Percentiles rank a stretch among this genome's conserved stretches.
Evolutionary conservation across 371 early-diverging fungal species (phyloP).

Genomic region (Mucor saturninus): DNA sequence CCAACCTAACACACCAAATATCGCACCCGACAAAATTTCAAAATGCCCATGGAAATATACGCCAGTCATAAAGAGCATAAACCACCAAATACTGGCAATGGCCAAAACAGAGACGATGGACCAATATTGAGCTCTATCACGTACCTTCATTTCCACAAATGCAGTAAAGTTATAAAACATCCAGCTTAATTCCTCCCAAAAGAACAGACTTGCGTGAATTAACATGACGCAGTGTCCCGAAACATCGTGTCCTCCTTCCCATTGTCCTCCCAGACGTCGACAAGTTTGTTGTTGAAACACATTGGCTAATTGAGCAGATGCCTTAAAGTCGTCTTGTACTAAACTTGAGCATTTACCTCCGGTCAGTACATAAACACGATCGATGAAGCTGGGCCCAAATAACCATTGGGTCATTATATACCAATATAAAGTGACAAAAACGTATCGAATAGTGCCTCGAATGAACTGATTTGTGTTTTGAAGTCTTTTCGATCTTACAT

Average conservation of each 20-base stretch:
- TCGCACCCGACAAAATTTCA: conserved; percentile 74
- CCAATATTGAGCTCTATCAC: conserved; percentile 28
- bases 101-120: conserved; percentile 39
- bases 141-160: conserved; percentile 24
- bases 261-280: conserved; percentile 68
- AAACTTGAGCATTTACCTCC: conserved; percentile 66
- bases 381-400: conserved; percentile 81
- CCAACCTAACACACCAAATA: conserved; percentile 78
- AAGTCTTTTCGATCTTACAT: conserved; percentile 24
- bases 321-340: conserved; percentile 13
- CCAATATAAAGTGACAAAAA: conserved; percentile 82
- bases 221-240: conserved; percentile 91
- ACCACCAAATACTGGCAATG: conserved; percentile 67
- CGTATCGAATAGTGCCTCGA: conserved; percentile 57
- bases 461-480: conserved; percentile 26
- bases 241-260: conserved; percentile 82
- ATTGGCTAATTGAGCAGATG: conserved; percentile 9
- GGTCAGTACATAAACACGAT: conserved; percentile 73
- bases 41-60: conserved; percentile 80
- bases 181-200: conserved; percentile 73
- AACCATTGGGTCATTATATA: conserved; percentile 81
- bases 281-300: conserved; percentile 55
- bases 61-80: conserved; percentile 79
- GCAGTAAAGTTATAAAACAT: conserved; percentile 32
- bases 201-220: conserved; percentile 80